These are phyloP conservation scores for Pichia sp. DNA, from an alignment of 1,139 yeast species.

Conservation along the genomic window DNA sequence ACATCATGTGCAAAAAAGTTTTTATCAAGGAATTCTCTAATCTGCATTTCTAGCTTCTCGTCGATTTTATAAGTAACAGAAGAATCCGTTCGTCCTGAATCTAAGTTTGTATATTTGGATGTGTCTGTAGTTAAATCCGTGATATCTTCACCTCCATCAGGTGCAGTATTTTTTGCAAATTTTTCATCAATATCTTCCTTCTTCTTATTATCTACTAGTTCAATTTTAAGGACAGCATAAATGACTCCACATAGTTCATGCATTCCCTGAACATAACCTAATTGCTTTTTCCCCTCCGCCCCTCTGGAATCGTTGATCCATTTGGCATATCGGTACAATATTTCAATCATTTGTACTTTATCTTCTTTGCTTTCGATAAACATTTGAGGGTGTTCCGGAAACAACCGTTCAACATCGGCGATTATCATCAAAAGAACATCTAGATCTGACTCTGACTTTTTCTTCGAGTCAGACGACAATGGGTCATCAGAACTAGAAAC, in stretches of 20 bases:
- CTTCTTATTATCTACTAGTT: constrained; percentile 4
- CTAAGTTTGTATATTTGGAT: constrained; percentile 3
- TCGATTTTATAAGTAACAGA: constrained; percentile 22
- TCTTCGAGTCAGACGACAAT: not conserved
- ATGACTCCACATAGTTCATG: constrained; percentile 66
- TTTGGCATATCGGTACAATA: constrained; percentile 52
- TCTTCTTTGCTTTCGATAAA: constrained; percentile 37
- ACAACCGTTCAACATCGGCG: constrained; percentile 58
- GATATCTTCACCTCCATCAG: constrained; percentile 1
- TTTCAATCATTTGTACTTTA: constrained; percentile 45
- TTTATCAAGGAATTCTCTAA: constrained; percentile 37
- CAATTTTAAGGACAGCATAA: constrained; percentile 34
- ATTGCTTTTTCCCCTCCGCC: constrained; percentile 24
- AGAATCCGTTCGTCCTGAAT: constrained; percentile 12
- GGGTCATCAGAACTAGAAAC: constrained; percentile 7
- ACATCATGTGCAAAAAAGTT: constrained; percentile 43
- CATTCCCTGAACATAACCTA: constrained; percentile 62
- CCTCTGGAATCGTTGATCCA: constrained; percentile 34
- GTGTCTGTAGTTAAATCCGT: not conserved
- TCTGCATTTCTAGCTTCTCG: constrained; percentile 16
- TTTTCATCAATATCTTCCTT: constrained; percentile 17
- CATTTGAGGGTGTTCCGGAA: constrained; percentile 52
- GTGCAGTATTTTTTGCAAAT: constrained; percentile 12
- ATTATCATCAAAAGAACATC: constrained; percentile 47
- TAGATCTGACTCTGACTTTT: constrained; percentile 23